Percentiles rank a stretch among this genome's conserved stretches.
Evolutionary conservation across 768 basidiomycete genomes (phyloP).

Genomic region (Phylloporus scabripes): DNA sequence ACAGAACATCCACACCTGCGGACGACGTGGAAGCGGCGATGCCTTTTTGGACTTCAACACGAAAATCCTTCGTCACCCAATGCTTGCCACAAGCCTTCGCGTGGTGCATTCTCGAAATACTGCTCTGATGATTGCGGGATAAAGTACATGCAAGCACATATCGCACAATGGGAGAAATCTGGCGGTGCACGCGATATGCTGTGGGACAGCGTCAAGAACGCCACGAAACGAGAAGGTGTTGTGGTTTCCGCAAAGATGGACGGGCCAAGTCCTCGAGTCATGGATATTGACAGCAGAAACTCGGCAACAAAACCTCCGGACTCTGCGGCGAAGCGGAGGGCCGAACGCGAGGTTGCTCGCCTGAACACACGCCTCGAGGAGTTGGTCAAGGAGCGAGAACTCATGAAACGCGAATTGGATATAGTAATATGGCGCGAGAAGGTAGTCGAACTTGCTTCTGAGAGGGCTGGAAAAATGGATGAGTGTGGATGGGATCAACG

Average conservation of each 20-base stretch:
- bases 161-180: conserved; percentile 55
- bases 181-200: conserved; percentile 60
- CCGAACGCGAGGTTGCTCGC: conserved; percentile 50
- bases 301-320: conserved; percentile 16
- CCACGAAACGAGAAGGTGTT: conserved; percentile 65
- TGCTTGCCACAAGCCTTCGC: conserved; percentile 76
- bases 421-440: conserved; percentile 65
- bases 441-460: conserved; percentile 60
- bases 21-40: conserved; percentile 79
- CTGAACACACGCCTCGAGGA: conserved; percentile 51
- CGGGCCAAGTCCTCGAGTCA: conserved; percentile 21
- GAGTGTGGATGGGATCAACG: conserved; percentile 90
- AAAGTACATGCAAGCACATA: conserved; percentile 60
- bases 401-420: conserved; percentile 64
- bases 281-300: conserved; percentile 14
- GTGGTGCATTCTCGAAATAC: conserved; percentile 83
- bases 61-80: conserved; percentile 54
- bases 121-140: conserved; percentile 87
- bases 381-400: conserved; percentile 56
- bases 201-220: conserved; percentile 70
- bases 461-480: conserved; percentile 55
- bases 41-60: conserved; percentile 63
- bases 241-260: conserved; percentile 43
- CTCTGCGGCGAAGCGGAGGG: conserved; percentile 40
- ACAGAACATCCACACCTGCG: conserved; percentile 55